Evolutionary conservation across 1,139 yeast genomes (phyloP), one percentile per base, ranked within the genome.

Genomic region (Taphrina wiesneri): DNA sequence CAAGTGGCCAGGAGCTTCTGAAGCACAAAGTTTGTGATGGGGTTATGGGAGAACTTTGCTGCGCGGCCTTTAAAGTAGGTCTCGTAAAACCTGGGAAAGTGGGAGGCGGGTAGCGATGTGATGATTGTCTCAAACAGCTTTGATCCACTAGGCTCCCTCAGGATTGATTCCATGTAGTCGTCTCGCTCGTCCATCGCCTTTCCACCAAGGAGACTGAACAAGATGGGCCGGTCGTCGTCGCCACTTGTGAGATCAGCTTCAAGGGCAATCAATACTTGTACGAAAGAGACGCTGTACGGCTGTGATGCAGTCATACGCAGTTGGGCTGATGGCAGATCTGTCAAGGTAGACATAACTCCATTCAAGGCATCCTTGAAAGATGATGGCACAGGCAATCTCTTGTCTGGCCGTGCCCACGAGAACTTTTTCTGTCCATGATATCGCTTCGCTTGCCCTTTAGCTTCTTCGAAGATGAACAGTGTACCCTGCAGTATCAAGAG

Each of bases 111-210:
- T 60, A 88, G 88, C 41, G 67, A 84, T 60, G 83, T 84, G 64
- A 92, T 80, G 25, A 86, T 82, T 21, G 86, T 82, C 76, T 92
- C 92, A 51, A 92, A 79, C 78, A 92, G 91, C 77, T 91, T 97
- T 0, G 96, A 87, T 0, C 98, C 99, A 17, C 91, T 90, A 0
- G 96, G 81, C 73, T 92, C 97, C 5, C 95, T 86, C 62, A 92
- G 78, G 67, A 92, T 80, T 74, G 88, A 88, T 74, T 91, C 97
- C 47, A 91, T 87, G 75, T 88, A 91, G 0, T 93, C 84, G 70
- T 85, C 91, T 74, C 91, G 96, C 67, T 85, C 83, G 0, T 84
- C 71, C 53, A 49, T 6, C 26, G 41, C 4, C 67, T 87, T 86
- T 65, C 78, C 82, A 71, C 81, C 81, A 0, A 79, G 75, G 34